Percentiles rank a stretch among this genome's conserved stretches.
Conservation (phyloP, 257 asterid species). For the Ocimum tenuiflorum region DNA sequence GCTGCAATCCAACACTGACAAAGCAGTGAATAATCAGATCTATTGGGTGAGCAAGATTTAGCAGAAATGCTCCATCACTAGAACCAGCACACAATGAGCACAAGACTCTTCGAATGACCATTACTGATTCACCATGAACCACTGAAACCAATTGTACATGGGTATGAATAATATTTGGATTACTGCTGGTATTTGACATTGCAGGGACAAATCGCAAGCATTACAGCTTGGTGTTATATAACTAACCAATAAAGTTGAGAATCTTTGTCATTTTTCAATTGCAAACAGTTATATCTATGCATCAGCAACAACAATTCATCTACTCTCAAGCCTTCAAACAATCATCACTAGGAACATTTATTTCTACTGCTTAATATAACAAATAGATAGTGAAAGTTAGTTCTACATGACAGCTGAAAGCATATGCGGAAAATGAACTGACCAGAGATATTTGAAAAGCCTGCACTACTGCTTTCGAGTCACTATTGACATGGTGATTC, state of each 20-base stretch:
- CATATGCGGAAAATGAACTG: conserved; percentile 24
- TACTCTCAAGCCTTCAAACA: neutral
- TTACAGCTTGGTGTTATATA: neutral
- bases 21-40: conserved; percentile 17
- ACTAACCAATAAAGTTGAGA: neutral
- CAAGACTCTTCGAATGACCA: neutral
- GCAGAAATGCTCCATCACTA: conserved; percentile 3
- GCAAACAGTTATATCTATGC: neutral
- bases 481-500: conserved; percentile 52
- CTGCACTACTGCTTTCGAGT: conserved; percentile 47
- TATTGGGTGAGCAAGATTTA: conserved; percentile 12
- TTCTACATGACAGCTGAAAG: neutral
- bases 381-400: neutral
- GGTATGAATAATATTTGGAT: neutral
- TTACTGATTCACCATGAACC: neutral
- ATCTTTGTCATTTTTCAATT: neutral
- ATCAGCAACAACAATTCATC: neutral
- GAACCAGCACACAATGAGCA: neutral
- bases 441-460: conserved; percentile 86
- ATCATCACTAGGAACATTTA: neutral
- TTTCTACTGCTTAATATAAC: neutral
- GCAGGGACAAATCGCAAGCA: neutral
- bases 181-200: neutral
- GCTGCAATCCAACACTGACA: conserved; percentile 66
- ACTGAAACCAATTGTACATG: neutral